Evolutionary conservation across 2,329 filamentous ascomycete species (phyloP).

Genomic region (Fusarium tjaetaba): DNA sequence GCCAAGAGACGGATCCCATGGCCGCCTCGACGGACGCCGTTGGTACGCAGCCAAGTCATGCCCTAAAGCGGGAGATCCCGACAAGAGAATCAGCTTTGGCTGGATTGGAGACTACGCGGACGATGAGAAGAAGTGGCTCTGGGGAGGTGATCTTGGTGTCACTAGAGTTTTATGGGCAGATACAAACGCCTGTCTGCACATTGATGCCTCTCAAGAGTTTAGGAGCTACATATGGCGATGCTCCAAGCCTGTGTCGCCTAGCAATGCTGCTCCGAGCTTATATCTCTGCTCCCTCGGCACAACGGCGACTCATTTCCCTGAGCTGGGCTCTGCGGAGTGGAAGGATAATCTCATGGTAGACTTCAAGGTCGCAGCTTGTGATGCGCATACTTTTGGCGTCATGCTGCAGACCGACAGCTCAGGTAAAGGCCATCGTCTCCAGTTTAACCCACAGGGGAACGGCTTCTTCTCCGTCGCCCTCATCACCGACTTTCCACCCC

Average conservation of each 20-base stretch:
- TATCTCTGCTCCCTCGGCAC: slow-evolving; percentile 42
- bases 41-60: slow-evolving; percentile 52
- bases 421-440: slow-evolving; percentile 42
- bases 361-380: slow-evolving; percentile 39
- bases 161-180: slow-evolving; percentile 47
- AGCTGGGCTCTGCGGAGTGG: slow-evolving; percentile 31
- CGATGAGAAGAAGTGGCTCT: slow-evolving; percentile 50
- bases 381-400: slow-evolving; percentile 45
- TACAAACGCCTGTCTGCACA: slow-evolving; percentile 38
- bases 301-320: slow-evolving; percentile 41
- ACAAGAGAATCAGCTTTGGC: slow-evolving; percentile 47
- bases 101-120: slow-evolving; percentile 49
- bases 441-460: slow-evolving; percentile 35
- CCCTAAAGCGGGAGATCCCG: slow-evolving; percentile 42
- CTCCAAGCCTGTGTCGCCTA: slow-evolving; percentile 32
- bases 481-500: slow-evolving; percentile 45
- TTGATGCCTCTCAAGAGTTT: slow-evolving; percentile 40
- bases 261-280: slow-evolving; percentile 37
- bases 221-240: slow-evolving; percentile 29
- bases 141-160: slow-evolving; percentile 49
- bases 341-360: slow-evolving; percentile 36
- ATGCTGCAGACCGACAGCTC: slow-evolving; percentile 43
- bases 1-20: slow-evolving; percentile 48
- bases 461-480: slow-evolving; percentile 44
- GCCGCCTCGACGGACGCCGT: slow-evolving; percentile 48